Percentiles rank a stretch among this genome's conserved stretches.
Conservation (phyloP, 2,329 filamentous ascomycete species). For the Sporothrix mexicana region DNA sequence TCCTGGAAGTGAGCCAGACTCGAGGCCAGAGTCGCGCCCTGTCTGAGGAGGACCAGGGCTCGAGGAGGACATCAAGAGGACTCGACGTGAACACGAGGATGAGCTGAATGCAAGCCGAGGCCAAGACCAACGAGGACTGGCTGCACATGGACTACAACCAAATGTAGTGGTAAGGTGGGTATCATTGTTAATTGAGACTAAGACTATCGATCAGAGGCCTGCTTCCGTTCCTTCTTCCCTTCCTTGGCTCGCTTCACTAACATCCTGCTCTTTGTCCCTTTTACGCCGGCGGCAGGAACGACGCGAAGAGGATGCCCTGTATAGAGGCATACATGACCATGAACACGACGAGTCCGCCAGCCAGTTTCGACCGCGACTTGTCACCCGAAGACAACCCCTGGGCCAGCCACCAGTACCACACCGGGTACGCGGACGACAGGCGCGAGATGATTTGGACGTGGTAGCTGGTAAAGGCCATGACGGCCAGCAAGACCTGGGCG, state of each 20-base stretch:
- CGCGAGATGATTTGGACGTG: conserved; percentile 95
- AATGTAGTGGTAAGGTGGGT: not conserved
- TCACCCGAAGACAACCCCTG: conserved; percentile 40
- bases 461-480: conserved; percentile 76
- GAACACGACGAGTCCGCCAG: conserved; percentile 59
- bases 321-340: conserved; percentile 83
- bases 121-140: not conserved
- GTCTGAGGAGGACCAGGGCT: not conserved
- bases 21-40: not conserved
- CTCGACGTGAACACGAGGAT: too few species aligned
- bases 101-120: not conserved
- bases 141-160: not conserved
- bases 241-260: not conserved
- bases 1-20: not conserved
- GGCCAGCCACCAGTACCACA: conserved; percentile 88
- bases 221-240: not conserved
- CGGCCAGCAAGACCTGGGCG: conserved; percentile 73
- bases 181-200: not conserved
- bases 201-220: not conserved
- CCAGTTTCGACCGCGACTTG: conserved; percentile 29
- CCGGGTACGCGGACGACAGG: conserved; percentile 82
- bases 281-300: conserved; percentile 87
- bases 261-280: conserved; percentile 18
- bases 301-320: conserved; percentile 83
- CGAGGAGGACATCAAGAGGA: too few species aligned